Evolutionary conservation across 805 yeast species (phyloP).

Genomic region (Pichia gijzeniarum): DNA sequence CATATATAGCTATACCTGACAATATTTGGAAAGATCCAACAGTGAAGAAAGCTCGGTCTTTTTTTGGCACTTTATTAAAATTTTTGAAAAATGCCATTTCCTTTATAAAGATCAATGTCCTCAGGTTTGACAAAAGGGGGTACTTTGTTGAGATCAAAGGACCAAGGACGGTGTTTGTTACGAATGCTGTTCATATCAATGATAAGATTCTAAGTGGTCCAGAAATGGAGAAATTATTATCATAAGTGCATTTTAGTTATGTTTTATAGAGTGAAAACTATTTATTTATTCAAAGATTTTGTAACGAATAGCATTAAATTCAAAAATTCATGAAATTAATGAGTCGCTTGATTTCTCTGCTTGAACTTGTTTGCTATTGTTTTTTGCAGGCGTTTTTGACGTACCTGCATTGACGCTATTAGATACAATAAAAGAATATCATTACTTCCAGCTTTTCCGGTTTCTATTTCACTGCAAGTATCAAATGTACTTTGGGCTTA

Average conservation of each 20-base stretch:
- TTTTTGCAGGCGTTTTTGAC: no score
- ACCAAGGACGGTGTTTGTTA: slow-evolving; percentile 27
- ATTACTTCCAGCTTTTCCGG: no score
- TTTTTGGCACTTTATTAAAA: neutral
- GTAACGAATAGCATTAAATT: no score
- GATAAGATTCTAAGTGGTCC: slow-evolving; percentile 20
- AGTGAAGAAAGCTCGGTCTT: neutral
- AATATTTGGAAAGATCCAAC: slow-evolving; percentile 1
- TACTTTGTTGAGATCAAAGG: slow-evolving; percentile 26
- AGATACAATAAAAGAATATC: no score
- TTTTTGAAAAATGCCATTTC: neutral
- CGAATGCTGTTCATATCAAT: slow-evolving; percentile 24
- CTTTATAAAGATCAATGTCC: neutral
- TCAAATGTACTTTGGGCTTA: no score
- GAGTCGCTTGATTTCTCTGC: no score
- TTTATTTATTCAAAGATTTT: slow-evolving; percentile 1
- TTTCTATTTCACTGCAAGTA: no score
- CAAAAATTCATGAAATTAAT: no score
- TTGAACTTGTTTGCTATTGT: no score
- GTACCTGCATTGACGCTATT: no score
- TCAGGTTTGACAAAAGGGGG: slow-evolving; percentile 12
- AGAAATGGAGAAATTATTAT: slow-evolving; percentile 19
- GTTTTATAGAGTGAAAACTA: neutral
- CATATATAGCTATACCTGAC: neutral
- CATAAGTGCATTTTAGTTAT: neutral